Evolutionary conservation across 805 yeast species (phyloP), one percentile per base, ranked within the genome.

Genomic region (Torulaspora indica): DNA sequence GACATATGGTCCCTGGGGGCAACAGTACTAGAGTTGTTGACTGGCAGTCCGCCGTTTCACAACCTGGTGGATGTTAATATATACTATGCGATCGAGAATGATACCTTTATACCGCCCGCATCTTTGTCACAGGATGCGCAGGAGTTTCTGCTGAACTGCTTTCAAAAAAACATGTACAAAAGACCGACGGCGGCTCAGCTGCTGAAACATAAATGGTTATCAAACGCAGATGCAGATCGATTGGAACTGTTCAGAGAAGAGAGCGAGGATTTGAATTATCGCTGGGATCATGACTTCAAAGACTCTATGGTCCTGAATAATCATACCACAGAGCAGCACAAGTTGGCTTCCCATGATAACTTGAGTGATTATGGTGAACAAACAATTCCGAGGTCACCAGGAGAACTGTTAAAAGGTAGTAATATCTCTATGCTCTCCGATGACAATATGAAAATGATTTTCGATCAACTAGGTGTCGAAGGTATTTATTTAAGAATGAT

Each of bases 1-100:
- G 98, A 93, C 67, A 78, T 85, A 23, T 85, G 93, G 98, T 85
- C 95, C 6, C 65, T 93, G 22, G 98, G 98, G 2, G 95, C 97
- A n/a, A 91, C 98, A 0, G 77, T 90, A 3, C 78, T 91, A 2
- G 98, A 93, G 62, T 70, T 93, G 33, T 69, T 87, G 40, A 83
- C 95, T 0, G 95, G 88, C 0, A 74, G 78, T 39, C 98, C 98
- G 0, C 96, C 97, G 0, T 88, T 87, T 56, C 82, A 82, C 49
- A 81, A 86, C 35, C 56, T 53, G 52, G 66, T 55, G 49, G 72
- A 57, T 45, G 57, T 63, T 14, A 64, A 63, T 28, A 63, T 65
- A 6, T 65, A 63, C 40, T 63, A 65, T 45, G 69, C 69, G 6
- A 61, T 65, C 29, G 71, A 70, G 55, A 69, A 70, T 39, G 74